Conservation (phyloP, 495 filamentous ascomycete species). For the Penicillium silybi region DNA sequence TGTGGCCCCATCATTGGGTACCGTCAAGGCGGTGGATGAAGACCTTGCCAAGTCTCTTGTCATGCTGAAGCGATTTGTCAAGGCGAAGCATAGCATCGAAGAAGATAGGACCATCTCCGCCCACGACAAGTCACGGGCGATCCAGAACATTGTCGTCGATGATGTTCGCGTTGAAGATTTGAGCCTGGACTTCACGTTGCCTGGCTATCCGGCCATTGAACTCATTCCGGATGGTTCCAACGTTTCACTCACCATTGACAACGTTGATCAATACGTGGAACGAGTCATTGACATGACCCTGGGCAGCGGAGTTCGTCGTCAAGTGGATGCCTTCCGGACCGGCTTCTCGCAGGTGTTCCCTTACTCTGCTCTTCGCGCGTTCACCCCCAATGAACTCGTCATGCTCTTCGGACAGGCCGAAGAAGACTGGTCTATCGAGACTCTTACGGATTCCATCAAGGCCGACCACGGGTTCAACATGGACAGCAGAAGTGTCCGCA, state of each 20-base stretch:
- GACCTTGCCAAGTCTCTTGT: constrained; percentile 82
- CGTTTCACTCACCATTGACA: constrained; percentile 75
- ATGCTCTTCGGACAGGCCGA: constrained; percentile 92
- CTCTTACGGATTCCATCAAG: constrained; percentile 97
- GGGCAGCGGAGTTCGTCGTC: constrained; percentile 77
- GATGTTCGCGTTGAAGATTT: constrained; percentile 79
- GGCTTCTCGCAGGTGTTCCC: constrained; percentile 98
- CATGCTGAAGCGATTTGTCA: constrained; percentile 81
- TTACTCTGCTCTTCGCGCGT: constrained; percentile 85
- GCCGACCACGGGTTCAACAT: constrained; percentile 99
- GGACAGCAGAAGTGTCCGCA: constrained; percentile 95
- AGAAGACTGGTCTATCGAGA: constrained; percentile 97
- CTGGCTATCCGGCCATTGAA: constrained; percentile 88
- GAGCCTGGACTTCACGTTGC: constrained; percentile 88
- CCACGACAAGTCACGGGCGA: constrained; percentile 64
- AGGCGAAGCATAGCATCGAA: constrained; percentile 76
- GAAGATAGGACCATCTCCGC: constrained; percentile 59
- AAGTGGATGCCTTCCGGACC: constrained; percentile 84
- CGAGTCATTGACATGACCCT: constrained; percentile 89
- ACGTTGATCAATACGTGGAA: constrained; percentile 83
- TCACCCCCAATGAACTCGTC: constrained; percentile 95
- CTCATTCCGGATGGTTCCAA: constrained; percentile 71
- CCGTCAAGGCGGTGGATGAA: constrained; percentile 84
- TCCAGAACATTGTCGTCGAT: constrained; percentile 65
- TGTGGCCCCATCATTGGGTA: constrained; percentile 84